A percentile compares a stretch with the other conserved stretches of the same genome.
phyloP scores from a whole-genome alignment of 2,329 filamentous ascomycete species.

The Colletotrichum orbiculare region DNA sequence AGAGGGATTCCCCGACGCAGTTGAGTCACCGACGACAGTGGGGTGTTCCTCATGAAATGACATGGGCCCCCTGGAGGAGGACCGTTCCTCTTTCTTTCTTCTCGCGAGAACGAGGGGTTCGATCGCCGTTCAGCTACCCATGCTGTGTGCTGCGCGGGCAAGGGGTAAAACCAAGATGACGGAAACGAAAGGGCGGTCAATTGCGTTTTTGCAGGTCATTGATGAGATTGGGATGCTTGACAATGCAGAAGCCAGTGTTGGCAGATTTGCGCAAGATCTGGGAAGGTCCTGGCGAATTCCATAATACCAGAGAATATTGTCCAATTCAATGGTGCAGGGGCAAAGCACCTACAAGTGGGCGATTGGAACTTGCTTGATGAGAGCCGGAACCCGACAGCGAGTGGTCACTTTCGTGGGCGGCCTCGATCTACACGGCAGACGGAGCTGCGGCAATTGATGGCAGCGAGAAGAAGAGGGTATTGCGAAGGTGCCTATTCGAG shows the following conservation, averaged over 20 bases:
- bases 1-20: not conserved
- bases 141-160: constrained; percentile 4
- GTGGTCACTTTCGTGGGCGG: no score
- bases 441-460: no score
- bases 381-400: no score
- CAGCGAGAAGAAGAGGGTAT: no score
- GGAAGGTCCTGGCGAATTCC: no score
- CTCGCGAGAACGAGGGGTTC: not conserved
- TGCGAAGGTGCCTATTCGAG: no score
- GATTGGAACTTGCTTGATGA: no score
- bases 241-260: constrained; percentile 28
- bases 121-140: constrained; percentile 19
- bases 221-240: constrained; percentile 12
- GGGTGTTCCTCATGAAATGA: constrained; percentile 26
- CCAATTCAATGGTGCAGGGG: no score
- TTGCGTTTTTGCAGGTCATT: constrained; percentile 6
- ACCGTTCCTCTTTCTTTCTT: no score
- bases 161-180: constrained; percentile 11
- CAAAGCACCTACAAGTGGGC: no score
- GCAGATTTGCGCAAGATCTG: constrained; percentile 12
- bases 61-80: not conserved
- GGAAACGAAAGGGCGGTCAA: constrained; percentile 32
- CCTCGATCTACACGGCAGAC: no score
- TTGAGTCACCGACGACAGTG: constrained; percentile 8
- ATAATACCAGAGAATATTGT: no score